Base-by-base conservation (phyloP, 176 grass and related monocot genomes). In the Carex parvula region DNA sequence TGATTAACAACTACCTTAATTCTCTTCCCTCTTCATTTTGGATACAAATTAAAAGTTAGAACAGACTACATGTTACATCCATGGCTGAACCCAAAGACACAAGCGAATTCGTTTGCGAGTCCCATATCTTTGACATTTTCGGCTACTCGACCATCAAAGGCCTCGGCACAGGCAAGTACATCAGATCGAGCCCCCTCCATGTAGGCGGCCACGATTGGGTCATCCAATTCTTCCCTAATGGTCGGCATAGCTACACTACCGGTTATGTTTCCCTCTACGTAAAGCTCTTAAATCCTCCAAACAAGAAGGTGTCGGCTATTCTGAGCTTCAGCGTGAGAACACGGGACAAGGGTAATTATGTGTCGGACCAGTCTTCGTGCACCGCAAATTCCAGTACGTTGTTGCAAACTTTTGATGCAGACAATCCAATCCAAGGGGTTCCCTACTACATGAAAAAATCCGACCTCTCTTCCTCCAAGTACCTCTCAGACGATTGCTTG, bases 111-210 rank as follows among this genome's bases (percentile, higher is more conserved):
- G 80, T 67, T 7, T 82, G 80, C 44, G 80, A 61, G 13, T 82
- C 80, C 7, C 80, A 82, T 64, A 1, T 53, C 17, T 52, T 82
- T 1, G 80, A 82, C 6, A 64, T 82, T 66, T 22, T 82, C 2
- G 80, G 80, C 6, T 82, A 82, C 80, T 66, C 80, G 0, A 82
- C 21, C 60, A 64, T 82, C 59, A 82, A 82, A 67, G 39, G 80
- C 41, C 56, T 82, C 35, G 60, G 61, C 42, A 66, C 80, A 17
- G 80, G 80, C 12, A 82, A 82, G 35, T 32, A 82, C 41, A 82
- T 82, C 60, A 82, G 60, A 64, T 82, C 80, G 5, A 82, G 80
- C 39, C 20, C 60, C 12, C 67, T 82, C 41, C 64, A 82, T 16
- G 61, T 82, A 48, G 80, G 80, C 5, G 80, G 80, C 39, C 80